Evolutionary conservation across 2,329 filamentous ascomycete genomes (phyloP).

Genomic region (Neobulgaria alba): DNA sequence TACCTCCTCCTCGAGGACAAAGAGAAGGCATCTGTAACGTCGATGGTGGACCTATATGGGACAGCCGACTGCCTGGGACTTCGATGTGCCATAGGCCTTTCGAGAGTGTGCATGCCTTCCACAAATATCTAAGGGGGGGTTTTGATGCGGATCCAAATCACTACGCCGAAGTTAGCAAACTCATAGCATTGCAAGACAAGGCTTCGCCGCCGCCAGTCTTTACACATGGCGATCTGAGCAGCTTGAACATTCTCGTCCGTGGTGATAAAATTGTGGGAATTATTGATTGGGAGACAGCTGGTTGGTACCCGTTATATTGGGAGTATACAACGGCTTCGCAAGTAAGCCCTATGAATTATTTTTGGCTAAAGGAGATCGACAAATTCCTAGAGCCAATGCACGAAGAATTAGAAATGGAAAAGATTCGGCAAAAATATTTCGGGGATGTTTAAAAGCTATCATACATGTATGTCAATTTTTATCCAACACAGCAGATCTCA

Average conservation of each 20-base stretch:
- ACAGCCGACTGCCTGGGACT: constrained; percentile 1
- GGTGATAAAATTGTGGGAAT: constrained; percentile 34
- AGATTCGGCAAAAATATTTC: too few species aligned
- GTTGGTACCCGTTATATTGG: constrained; percentile 34
- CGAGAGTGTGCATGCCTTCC: constrained; percentile 26
- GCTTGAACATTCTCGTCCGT: constrained; percentile 36
- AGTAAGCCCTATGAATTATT: constrained; percentile 34
- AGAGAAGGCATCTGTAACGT: too few species aligned
- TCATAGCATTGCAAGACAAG: constrained; percentile 13
- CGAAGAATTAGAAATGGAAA: too few species aligned
- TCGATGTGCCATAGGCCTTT: constrained; percentile 28
- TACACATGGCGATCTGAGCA: constrained; percentile 40
- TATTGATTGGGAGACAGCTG: constrained; percentile 34
- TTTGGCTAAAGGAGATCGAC: too few species aligned
- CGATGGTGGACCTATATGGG: constrained; percentile 1
- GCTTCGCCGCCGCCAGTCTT: constrained; percentile 11
- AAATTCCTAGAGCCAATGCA: too few species aligned
- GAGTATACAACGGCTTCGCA: constrained; percentile 33
- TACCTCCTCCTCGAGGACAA: too few species aligned
- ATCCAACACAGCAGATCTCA: too few species aligned
- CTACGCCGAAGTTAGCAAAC: constrained; percentile 5
- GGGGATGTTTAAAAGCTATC: too few species aligned
- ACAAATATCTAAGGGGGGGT: constrained; percentile 25
- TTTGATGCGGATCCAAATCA: constrained; percentile 7
- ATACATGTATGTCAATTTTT: too few species aligned